These are phyloP conservation scores for Ustilago tritici DNA, from an alignment of 1,284 basidiomycete genomes.

Conservation along the genomic window DNA sequence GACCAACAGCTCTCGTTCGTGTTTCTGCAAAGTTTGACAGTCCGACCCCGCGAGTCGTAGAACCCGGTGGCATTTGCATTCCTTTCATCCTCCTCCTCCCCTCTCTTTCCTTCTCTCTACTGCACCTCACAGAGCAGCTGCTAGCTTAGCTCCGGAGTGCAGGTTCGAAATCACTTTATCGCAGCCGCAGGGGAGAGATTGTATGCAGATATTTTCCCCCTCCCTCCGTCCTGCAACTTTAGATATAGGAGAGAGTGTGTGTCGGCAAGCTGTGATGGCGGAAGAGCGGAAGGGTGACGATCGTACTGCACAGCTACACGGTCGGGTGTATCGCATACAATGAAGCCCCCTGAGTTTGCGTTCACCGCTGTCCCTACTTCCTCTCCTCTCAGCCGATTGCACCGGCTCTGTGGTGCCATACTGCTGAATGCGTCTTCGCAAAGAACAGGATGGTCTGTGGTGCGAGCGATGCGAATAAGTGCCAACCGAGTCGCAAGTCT, in stretches of 20 bases:
- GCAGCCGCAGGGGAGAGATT: background rate
- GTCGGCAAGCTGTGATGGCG: background rate
- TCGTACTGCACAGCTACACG: constrained; percentile 5
- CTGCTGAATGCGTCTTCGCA: background rate
- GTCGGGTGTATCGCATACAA: background rate
- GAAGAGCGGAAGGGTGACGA: background rate
- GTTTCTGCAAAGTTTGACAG: constrained; percentile 13
- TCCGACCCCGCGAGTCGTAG: constrained; percentile 22
- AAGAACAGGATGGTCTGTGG: background rate
- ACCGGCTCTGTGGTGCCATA: background rate
- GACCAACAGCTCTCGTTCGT: background rate
- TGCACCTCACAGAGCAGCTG: background rate
- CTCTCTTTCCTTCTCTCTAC: too few relatives aligned
- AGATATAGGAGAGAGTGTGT: too few relatives aligned
- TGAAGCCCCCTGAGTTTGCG: background rate
- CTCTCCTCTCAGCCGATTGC: background rate
- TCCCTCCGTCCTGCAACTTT: background rate
- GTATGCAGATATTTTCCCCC: background rate
- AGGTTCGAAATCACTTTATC: background rate
- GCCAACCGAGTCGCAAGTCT: background rate
- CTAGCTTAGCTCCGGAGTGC: constrained; percentile 1
- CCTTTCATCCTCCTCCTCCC: background rate
- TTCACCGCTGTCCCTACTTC: background rate
- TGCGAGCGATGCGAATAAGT: background rate
- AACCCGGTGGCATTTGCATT: background rate